These are phyloP conservation scores for Suhomyces kilbournensis DNA, from an alignment of 805 yeast genomes.

Conservation along the genomic window DNA sequence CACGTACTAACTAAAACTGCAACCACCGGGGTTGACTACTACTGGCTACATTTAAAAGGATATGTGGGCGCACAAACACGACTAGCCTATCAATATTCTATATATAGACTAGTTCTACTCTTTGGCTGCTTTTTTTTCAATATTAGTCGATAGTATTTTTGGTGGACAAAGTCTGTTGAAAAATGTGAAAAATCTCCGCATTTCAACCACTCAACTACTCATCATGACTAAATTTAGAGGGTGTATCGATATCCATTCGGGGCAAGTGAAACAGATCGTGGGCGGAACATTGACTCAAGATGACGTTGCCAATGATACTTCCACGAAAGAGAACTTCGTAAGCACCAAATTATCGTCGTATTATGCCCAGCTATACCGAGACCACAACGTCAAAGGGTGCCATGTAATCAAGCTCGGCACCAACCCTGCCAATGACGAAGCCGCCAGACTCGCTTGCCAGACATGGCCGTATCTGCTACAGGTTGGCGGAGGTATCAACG, in stretches of 20 bases:
- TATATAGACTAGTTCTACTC: background rate
- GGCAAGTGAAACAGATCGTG: slow-evolving; percentile 94
- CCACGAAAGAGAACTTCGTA: slow-evolving; percentile 61
- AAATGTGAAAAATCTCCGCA: background rate
- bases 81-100: background rate
- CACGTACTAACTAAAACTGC: background rate
- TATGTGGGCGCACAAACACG: background rate
- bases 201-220: background rate
- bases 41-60: background rate
- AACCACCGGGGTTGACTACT: background rate
- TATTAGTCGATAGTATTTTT: too few relatives aligned
- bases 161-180: background rate
- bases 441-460: slow-evolving; percentile 71
- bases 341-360: slow-evolving; percentile 69
- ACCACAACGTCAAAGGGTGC: slow-evolving; percentile 63
- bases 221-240: slow-evolving; percentile 88
- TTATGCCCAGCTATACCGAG: slow-evolving; percentile 68
- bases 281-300: slow-evolving; percentile 79
- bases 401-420: slow-evolving; percentile 93
- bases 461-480: slow-evolving; percentile 77
- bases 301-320: slow-evolving; percentile 35
- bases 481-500: slow-evolving; percentile 90
- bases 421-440: slow-evolving; percentile 68
- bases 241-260: slow-evolving; percentile 92
- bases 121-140: too few relatives aligned